These are phyloP conservation scores for Chaetothyriales sp. DNA, from an alignment of 2,329 filamentous ascomycete species.

Conservation along the genomic window DNA sequence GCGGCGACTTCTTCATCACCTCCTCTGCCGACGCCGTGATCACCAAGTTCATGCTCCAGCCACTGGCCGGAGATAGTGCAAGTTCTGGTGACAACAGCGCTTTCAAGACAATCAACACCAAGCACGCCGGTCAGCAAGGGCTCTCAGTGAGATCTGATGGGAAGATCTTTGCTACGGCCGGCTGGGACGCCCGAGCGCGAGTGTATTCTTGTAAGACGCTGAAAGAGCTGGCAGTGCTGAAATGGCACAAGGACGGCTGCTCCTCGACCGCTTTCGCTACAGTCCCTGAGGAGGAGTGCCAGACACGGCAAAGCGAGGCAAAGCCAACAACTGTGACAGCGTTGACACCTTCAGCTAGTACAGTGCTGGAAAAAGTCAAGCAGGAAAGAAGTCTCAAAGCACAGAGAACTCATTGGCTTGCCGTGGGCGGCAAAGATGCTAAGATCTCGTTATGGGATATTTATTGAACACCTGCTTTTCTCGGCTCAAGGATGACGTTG, in stretches of 20 bases:
- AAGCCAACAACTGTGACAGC: conserved; percentile 4
- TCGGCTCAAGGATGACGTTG: conserved; percentile 57
- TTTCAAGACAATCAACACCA: conserved; percentile 55
- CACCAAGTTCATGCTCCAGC: conserved; percentile 55
- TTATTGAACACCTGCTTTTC: conserved; percentile 39
- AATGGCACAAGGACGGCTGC: conserved; percentile 84
- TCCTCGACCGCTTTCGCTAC: conserved; percentile 62
- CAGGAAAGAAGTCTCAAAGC: conserved; percentile 49
- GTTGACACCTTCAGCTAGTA: conserved; percentile 3
- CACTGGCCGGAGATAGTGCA: conserved; percentile 1
- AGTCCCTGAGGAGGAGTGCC: conserved; percentile 15
- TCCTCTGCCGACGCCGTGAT: conserved; percentile 70
- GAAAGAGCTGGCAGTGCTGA: conserved; percentile 77
- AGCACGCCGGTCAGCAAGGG: conserved; percentile 79
- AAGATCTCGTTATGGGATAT: conserved; percentile 94
- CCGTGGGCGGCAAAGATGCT: conserved; percentile 81
- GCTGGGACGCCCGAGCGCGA: conserved; percentile 72
- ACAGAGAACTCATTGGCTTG: conserved; percentile 69
- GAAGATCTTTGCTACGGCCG: conserved; percentile 72
- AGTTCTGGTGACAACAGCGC: conserved; percentile 26
- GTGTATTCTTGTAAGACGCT: conserved; percentile 70
- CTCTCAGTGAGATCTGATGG: conserved; percentile 64
- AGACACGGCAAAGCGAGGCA: not conserved
- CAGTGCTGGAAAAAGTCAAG: conserved; percentile 38
- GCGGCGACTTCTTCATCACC: conserved; percentile 51